Percentiles rank a stretch among this genome's conserved stretches.
These are phyloP conservation scores for Parascedosporium putredinis DNA, from an alignment of 2,329 filamentous ascomycete genomes.

Conservation along the genomic window DNA sequence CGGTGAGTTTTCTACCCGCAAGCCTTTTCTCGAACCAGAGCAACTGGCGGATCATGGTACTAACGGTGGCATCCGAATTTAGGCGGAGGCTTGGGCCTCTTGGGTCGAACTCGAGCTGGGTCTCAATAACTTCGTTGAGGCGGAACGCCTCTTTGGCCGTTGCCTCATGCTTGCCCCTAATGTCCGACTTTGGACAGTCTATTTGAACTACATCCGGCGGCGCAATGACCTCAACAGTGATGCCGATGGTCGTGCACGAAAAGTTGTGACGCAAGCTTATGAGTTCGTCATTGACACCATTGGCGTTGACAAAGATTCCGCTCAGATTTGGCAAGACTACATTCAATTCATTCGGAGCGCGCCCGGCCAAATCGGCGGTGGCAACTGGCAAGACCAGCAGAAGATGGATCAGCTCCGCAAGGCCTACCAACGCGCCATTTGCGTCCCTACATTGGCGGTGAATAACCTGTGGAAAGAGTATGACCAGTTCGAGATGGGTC, in stretches of 20 bases:
- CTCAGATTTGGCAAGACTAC: constrained; percentile 87
- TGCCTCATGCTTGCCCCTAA: constrained; percentile 71
- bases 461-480: constrained; percentile 94
- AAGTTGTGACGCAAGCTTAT: constrained; percentile 75
- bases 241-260: constrained; percentile 62
- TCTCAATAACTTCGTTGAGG: constrained; percentile 67
- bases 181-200: constrained; percentile 82
- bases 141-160: constrained; percentile 74
- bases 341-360: constrained; percentile 85
- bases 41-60: too few species aligned
- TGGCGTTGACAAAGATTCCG: constrained; percentile 83
- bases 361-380: constrained; percentile 76
- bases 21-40: too few species aligned
- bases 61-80: constrained; percentile 22
- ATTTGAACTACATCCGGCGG: constrained; percentile 89
- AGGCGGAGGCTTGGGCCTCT: constrained; percentile 88
- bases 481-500: constrained; percentile 84
- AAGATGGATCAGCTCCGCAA: constrained; percentile 94
- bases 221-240: constrained; percentile 78
- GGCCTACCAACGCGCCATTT: constrained; percentile 83
- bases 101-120: constrained; percentile 86
- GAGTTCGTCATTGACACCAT: constrained; percentile 86
- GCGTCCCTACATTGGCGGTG: constrained; percentile 72
- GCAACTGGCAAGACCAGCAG: constrained; percentile 90
- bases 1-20: constrained; percentile 57